Base-by-base conservation (phyloP, 2,329 filamentous ascomycete species). In the Thermomyces lanuginosus region DNA sequence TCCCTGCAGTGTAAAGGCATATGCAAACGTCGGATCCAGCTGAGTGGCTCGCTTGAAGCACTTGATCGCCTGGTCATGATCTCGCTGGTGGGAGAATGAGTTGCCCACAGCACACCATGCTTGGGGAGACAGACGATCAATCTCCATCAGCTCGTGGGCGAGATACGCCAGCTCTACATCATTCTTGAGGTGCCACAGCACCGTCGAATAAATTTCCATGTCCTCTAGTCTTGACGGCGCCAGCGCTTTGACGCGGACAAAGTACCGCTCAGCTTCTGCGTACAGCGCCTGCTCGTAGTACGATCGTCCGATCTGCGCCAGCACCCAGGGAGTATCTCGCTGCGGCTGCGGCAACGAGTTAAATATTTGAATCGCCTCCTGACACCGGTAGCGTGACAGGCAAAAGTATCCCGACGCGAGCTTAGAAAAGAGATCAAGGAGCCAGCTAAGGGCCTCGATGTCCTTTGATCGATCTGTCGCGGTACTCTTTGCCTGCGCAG, bases 121-220 rank as follows among this genome's bases (percentile, higher is more conserved):
- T 51, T 98, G 78, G 2, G 89, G 86, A 0, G 84, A 86, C 37
- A 89, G 65, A 58, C 84, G 89, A 33, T 83, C 79, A 9, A 78
- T 63, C 37, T 93, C 86, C 27, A 92, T 69, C 21, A 95, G 64
- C 43, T 91, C 81, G 44, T 95, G 86, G 0, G 86, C 82, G 15
- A 98, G 64, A 53, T 89, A 92, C 1, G 86, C 84, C 12, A 98
- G 64, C 34, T 93, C 81, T 0, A 83, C 79, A 45, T 93, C 86
- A 36, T 79, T 76, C 53, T 92, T 92, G 35, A 93, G 60, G 51
- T 93, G 84, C 89, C 91, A 98, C n/a, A 98, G 65, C n/a, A 92
- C 76, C 1, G 89, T 98, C 8, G 86, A 95, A 55, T 92, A 98
- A 18, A 95, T 75, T 48, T 98, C 89, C 84, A 95, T 93, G 45